Evolutionary conservation across 192 early-diverging fungal species (phyloP), one percentile per base, ranked within the genome.

Genomic region (Coemansia asiatica): DNA sequence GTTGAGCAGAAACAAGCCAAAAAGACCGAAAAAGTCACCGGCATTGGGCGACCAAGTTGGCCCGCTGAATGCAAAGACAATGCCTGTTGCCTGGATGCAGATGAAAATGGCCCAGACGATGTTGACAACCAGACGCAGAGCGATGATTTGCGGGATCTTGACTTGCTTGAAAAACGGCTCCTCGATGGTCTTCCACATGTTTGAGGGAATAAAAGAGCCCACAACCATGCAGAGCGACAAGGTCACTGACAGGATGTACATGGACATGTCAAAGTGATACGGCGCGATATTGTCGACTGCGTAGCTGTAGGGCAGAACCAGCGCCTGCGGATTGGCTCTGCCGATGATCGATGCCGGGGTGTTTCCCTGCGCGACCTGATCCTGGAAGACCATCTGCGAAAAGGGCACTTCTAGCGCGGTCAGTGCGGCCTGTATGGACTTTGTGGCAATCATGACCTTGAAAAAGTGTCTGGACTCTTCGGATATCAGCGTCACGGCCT

Each of bases 151-250:
- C 10, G 33, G 4, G 5, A 82, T 47, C 23, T 46, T 54, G 18
- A 76, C 67, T 16, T 76, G 70, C 58, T 74, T 72, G 61, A 58
- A 82, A 40, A 82, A 76, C 33, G 75, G 74, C 71, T 72, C 71
- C 58, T 76, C 74, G 51, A 82, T 76, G 0, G 74, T 67, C 58
- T 82, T 82, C 79, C 79, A 82, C 79, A 82, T 76, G 44, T 82
- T 82, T 9, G 79, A 82, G 25, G 79, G 79, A 23, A 82, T 76
- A 44, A 82, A 82, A 46, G 64, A 60, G 8, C 78, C 78, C 12
- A 64, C 63, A 1, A 76, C 79, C 74, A 82, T 76, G 48, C 75
- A 66, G 21, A 82, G 47, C 4, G 79, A 82, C 54, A 82, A 38
- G 10, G 74, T 74, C 7, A 82, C 71, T 1, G 74, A 74, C 25